Evolutionary conservation across 2,329 filamentous ascomycete species (phyloP).

Genomic region (Hypoxylon sp.): DNA sequence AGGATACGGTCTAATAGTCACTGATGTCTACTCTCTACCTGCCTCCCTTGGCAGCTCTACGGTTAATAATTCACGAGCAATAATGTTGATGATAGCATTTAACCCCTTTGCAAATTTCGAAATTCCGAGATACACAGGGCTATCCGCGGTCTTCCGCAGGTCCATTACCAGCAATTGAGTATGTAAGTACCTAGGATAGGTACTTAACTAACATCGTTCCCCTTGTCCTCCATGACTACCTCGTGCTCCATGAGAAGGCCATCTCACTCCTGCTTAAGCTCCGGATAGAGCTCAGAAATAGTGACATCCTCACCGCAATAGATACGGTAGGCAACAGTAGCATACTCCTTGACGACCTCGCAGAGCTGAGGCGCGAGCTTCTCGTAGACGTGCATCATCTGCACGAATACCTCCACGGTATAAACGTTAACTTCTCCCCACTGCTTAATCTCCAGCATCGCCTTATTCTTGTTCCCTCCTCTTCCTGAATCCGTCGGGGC

Average conservation of each 20-base stretch:
- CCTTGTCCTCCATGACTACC: background rate
- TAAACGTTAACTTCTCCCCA: slow-evolving; percentile 47
- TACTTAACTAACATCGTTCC: background rate
- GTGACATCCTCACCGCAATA: slow-evolving; percentile 49
- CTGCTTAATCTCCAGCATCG: slow-evolving; percentile 40
- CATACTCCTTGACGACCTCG: slow-evolving; percentile 40
- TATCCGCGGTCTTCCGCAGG: background rate
- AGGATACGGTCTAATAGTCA: no score
- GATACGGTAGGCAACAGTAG: slow-evolving; percentile 48
- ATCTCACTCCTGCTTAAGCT: slow-evolving; percentile 37
- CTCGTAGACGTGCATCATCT: slow-evolving; percentile 41
- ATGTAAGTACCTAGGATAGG: background rate
- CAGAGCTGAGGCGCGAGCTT: slow-evolving; percentile 47
- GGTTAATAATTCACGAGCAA: no score
- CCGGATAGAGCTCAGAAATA: slow-evolving; percentile 22
- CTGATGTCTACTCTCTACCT: no score
- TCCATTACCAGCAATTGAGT: background rate
- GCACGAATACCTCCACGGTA: slow-evolving; percentile 34
- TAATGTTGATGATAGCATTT: background rate
- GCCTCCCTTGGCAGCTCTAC: no score
- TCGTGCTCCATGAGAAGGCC: background rate
- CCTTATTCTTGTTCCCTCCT: background rate
- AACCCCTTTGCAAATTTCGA: background rate
- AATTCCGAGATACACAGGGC: background rate
- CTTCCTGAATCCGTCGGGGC: slow-evolving; percentile 5